Conservation (phyloP, 2,329 filamentous ascomycete genomes). For the Cladorrhinum sp. region DNA sequence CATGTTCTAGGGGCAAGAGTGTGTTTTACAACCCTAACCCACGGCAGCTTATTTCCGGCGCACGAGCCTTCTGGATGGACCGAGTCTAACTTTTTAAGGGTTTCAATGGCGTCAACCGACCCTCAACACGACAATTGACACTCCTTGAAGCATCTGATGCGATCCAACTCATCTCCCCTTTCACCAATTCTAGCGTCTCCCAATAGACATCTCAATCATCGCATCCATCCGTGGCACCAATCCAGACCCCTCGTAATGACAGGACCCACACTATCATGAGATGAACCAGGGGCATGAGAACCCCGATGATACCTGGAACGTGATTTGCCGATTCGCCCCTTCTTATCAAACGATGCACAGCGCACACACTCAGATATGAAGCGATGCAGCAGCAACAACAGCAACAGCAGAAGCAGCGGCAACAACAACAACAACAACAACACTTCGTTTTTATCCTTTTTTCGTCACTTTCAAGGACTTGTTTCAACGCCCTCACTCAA, state of each 20-base stretch:
- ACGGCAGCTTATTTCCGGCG: neutral
- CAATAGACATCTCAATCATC: neutral
- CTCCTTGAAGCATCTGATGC: neutral
- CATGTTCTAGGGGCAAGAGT: neutral
- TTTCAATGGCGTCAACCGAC: neutral
- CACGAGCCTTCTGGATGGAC: neutral
- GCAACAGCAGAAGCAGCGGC: too few species aligned
- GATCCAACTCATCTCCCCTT: neutral
- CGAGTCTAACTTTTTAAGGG: neutral
- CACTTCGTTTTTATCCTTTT: neutral
- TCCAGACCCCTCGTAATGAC: neutral
- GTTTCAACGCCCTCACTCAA: neutral
- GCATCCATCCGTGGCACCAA: slow-evolving; percentile 5
- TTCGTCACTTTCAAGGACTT: neutral
- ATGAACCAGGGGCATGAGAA: neutral
- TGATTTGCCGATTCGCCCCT: neutral
- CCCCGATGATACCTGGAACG: neutral
- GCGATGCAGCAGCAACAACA: too few species aligned
- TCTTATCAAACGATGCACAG: neutral
- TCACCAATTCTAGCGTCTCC: neutral
- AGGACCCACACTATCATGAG: neutral
- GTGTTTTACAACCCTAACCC: neutral
- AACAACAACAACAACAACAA: too few species aligned
- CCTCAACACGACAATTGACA: too few species aligned
- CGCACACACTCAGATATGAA: too few species aligned